Base-by-base conservation (phyloP, 306 rosid genomes). In the Trifolium dubium region DNA sequence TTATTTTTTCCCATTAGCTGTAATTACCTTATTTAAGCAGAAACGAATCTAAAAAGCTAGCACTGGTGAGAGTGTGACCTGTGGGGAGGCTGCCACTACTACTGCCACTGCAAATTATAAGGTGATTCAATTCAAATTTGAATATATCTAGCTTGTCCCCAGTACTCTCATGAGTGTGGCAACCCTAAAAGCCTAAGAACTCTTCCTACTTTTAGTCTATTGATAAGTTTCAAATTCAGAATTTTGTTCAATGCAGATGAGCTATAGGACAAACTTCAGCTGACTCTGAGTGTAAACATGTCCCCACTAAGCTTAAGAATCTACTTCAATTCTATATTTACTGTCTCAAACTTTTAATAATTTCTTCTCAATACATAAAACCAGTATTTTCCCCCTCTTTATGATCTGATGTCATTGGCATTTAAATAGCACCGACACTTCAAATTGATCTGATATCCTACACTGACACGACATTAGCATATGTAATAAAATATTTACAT, bases 111-210 rank as follows among this genome's bases (percentile, higher is more conserved):
- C 79, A 79, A 67, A 73, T 1, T 23, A 23, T 40, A 59, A 61
- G 80, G 83, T 60, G 61, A 80, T 58, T 54, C 5, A 64, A 65
- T 67, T 78, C 44, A 82, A 72, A 64, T 70, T 83, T 83, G 49
- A 75, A 71, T 72, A 71, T 72, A 47, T 61, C 12, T 74, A 53
- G 79, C 18, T 63, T 63, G 78, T 56, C 74, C 80, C 74, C 71
- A 59, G 81, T 60, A 60, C 65, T 79, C 77, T 79, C 41, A 64
- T 29, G 15, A 28, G 37, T 5, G 64, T 68, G 75, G 77, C n/a
- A 82, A 78, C 75, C 81, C 75, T 59, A 75, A 79, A 69, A 79
- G 76, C 83, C 86, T 79, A 75, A 75, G 75, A 71, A 71, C 72
- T 49, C 81, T 71, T 77, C 72, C 81, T 11, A 75, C 74, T 64